A percentile compares a stretch with the other conserved stretches of the same genome.
Evolutionary conservation across 768 basidiomycete species (phyloP).

Genomic region (Gloeopeniophorella convolvens): DNA sequence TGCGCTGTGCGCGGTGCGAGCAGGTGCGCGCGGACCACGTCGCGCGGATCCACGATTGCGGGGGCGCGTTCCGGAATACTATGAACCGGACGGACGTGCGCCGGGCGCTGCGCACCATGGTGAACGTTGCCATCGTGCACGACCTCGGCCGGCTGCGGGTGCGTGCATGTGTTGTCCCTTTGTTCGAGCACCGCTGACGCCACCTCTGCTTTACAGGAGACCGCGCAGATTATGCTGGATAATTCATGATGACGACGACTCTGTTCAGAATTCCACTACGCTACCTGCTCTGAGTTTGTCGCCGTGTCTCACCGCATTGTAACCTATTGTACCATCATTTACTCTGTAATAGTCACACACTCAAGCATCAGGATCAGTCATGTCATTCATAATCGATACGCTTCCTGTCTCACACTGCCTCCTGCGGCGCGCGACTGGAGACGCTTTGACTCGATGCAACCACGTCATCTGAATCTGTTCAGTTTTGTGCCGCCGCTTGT

Average conservation of each 20-base stretch:
- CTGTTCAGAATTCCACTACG: neutral
- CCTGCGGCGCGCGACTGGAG: too few relatives aligned
- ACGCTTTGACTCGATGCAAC: too few relatives aligned
- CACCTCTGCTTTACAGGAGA: constrained; percentile 7
- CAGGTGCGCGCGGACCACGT: constrained; percentile 89
- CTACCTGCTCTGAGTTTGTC: neutral
- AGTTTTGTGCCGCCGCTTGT: too few relatives aligned
- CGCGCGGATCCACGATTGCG: constrained; percentile 79
- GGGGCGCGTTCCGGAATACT: constrained; percentile 73
- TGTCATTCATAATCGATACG: too few relatives aligned
- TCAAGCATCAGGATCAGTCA: neutral
- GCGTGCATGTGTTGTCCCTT: constrained; percentile 15
- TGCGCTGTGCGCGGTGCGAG: constrained; percentile 83
- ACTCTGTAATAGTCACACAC: neutral
- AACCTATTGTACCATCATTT: too few relatives aligned
- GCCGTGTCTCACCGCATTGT: neutral
- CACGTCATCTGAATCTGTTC: too few relatives aligned
- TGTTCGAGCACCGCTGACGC: neutral
- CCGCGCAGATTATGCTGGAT: constrained; percentile 15
- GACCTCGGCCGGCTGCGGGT: constrained; percentile 65
- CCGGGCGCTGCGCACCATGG: constrained; percentile 70
- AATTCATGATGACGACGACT: neutral
- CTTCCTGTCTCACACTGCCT: too few relatives aligned
- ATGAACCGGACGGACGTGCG: constrained; percentile 66
- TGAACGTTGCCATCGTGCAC: constrained; percentile 76